Percentiles rank a stretch among this genome's conserved stretches.
phyloP scores from a whole-genome alignment of 352 stramenopile species.

The Globisporangium nagaii region DNA sequence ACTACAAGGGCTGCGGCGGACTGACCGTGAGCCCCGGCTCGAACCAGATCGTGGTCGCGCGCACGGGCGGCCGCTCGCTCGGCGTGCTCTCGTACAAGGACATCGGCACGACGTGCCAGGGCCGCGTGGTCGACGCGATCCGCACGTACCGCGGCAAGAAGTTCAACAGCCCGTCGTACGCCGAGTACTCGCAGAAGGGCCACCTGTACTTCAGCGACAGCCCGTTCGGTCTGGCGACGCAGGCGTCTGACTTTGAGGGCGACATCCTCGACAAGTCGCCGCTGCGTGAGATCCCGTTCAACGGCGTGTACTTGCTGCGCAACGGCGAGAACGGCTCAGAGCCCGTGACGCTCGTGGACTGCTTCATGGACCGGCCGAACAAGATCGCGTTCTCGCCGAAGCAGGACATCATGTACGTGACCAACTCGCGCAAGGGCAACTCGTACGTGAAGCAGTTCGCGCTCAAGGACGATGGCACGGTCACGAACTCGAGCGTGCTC shows the following conservation, averaged over 20 bases:
- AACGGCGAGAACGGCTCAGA: slow-evolving; percentile 33
- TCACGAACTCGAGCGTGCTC: slow-evolving; percentile 47
- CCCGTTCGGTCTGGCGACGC: slow-evolving; percentile 64
- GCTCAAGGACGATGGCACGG: slow-evolving; percentile 46
- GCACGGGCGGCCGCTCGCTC: slow-evolving; percentile 66
- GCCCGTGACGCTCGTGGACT: slow-evolving; percentile 55
- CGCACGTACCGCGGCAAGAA: slow-evolving; percentile 65
- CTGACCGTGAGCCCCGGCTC: slow-evolving; percentile 60
- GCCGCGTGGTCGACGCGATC: slow-evolving; percentile 73
- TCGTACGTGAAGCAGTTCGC: slow-evolving; percentile 75
- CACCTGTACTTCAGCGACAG: slow-evolving; percentile 81
- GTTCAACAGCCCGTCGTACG: slow-evolving; percentile 74
- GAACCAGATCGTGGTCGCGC: slow-evolving; percentile 68
- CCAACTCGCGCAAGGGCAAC: slow-evolving; percentile 70
- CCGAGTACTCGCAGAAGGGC: slow-evolving; percentile 52
- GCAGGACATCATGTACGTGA: slow-evolving; percentile 74
- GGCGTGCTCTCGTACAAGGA: slow-evolving; percentile 65
- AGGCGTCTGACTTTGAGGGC: slow-evolving; percentile 48
- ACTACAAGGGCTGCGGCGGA: slow-evolving; percentile 76
- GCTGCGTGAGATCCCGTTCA: slow-evolving; percentile 72
- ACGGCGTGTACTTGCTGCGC: slow-evolving; percentile 67
- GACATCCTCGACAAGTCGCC: slow-evolving; percentile 63
- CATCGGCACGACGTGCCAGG: slow-evolving; percentile 40
- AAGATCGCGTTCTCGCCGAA: slow-evolving; percentile 77
- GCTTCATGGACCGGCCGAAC: slow-evolving; percentile 74